Percentiles rank a stretch among this genome's conserved stretches.
Evolutionary conservation across 2,329 filamentous ascomycete species (phyloP).

Genomic region (Penicillium aurantiogriseum): DNA sequence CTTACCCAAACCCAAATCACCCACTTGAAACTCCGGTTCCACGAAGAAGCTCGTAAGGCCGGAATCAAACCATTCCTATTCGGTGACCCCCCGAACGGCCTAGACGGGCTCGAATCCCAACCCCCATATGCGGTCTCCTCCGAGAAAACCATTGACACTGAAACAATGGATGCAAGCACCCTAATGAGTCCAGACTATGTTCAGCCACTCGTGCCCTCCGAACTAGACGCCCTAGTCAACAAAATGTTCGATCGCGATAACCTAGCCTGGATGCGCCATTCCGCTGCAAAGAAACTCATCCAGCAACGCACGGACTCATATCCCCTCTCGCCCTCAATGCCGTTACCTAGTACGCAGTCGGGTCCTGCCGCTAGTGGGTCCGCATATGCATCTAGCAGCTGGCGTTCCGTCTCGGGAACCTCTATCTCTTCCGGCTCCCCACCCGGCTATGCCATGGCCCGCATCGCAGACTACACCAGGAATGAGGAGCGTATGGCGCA

Average conservation of each 20-base stretch:
- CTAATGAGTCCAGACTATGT: slow-evolving; percentile 92
- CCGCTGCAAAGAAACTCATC: slow-evolving; percentile 77
- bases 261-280: slow-evolving; percentile 76
- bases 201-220: slow-evolving; percentile 73
- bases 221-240: slow-evolving; percentile 68
- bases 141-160: slow-evolving; percentile 65
- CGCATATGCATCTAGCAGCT: slow-evolving; percentile 1
- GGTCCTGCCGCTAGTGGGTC: not conserved
- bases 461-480: slow-evolving; percentile 59
- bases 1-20: slow-evolving; percentile 59
- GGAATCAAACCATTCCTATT: slow-evolving; percentile 68
- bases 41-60: slow-evolving; percentile 38
- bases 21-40: slow-evolving; percentile 56
- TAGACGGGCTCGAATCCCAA: slow-evolving; percentile 30
- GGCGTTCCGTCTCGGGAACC: slow-evolving; percentile 20
- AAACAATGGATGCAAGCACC: slow-evolving; percentile 87
- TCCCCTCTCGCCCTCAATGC: slow-evolving; percentile 12
- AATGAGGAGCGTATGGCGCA: slow-evolving; percentile 62
- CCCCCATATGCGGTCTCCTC: slow-evolving; percentile 76
- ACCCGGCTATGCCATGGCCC: slow-evolving; percentile 59
- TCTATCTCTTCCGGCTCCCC: slow-evolving; percentile 28
- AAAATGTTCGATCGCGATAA: slow-evolving; percentile 76
- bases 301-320: slow-evolving; percentile 58
- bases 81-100: slow-evolving; percentile 37
- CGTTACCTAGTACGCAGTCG: slow-evolving; percentile 20